Evolutionary conservation across 2,329 filamentous ascomycete species (phyloP).

Genomic region (Nothophoma quercina): DNA sequence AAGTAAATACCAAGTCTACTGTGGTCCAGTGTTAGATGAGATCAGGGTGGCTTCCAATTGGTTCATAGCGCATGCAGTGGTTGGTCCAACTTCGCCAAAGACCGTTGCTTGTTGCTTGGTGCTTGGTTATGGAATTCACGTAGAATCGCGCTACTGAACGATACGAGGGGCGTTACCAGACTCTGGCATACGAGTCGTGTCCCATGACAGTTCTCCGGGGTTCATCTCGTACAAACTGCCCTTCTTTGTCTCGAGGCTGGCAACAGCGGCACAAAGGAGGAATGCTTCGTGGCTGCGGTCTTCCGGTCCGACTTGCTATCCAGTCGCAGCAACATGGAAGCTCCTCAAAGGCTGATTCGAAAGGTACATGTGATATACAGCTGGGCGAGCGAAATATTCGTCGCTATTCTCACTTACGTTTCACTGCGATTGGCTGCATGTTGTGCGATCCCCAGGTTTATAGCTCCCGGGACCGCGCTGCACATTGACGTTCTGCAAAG

Average conservation of each 20-base stretch:
- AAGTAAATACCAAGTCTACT: background rate
- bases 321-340: slow-evolving; percentile 6
- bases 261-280: background rate
- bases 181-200: background rate
- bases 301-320: slow-evolving; percentile 24
- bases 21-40: background rate
- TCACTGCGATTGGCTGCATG: slow-evolving; percentile 21
- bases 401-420: background rate
- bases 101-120: too few relatives aligned
- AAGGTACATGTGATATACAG: slow-evolving; percentile 22
- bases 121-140: slow-evolving; percentile 10
- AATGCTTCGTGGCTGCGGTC: background rate
- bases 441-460: slow-evolving; percentile 23
- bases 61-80: background rate
- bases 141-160: slow-evolving; percentile 2
- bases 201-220: background rate
- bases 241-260: background rate
- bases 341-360: slow-evolving; percentile 4
- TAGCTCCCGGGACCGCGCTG: slow-evolving; percentile 33
- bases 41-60: background rate
- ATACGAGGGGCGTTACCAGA: slow-evolving; percentile 2
- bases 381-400: background rate
- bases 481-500: slow-evolving; percentile 19
- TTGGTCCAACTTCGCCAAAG: background rate
- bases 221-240: background rate